These are phyloP conservation scores for Coccomyxa subellipsoidea DNA, from an alignment of 163 green algal species.

Conservation along the genomic window DNA sequence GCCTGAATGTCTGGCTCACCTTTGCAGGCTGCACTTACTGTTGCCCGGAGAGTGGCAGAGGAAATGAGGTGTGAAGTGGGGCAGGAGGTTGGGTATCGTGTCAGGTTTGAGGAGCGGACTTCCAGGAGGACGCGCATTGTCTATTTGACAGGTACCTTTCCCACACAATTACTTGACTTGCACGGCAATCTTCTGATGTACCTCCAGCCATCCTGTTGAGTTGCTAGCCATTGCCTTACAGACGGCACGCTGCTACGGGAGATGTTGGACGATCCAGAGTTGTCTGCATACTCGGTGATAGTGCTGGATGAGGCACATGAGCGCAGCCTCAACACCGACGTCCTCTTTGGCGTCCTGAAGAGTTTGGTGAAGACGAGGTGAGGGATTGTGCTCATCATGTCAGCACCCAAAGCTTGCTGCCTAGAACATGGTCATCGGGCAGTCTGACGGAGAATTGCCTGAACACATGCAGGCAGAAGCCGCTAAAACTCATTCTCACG, in stretches of 20 bases:
- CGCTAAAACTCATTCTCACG: conserved; percentile 88
- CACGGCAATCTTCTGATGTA: neutral
- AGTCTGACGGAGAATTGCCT: too few species aligned
- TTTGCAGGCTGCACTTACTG: conserved; percentile 73
- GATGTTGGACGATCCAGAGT: conserved; percentile 68
- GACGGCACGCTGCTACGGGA: conserved; percentile 84
- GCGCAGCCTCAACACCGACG: conserved; percentile 93
- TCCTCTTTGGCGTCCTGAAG: conserved; percentile 92
- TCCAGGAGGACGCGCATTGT: conserved; percentile 70
- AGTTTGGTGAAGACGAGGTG: conserved; percentile 45
- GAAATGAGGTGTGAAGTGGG: conserved; percentile 69
- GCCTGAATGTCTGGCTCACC: too few species aligned
- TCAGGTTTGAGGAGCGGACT: conserved; percentile 84
- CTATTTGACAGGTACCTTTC: conserved; percentile 75
- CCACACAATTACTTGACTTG: neutral
- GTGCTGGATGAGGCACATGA: conserved; percentile 97
- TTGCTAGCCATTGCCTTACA: conserved; percentile 32
- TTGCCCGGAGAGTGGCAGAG: conserved; percentile 75
- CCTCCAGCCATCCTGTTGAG: too few species aligned
- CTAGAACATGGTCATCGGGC: too few species aligned
- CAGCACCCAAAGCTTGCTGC: too few species aligned
- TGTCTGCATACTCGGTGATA: conserved; percentile 77
- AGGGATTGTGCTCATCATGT: too few species aligned
- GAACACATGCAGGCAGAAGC: conserved; percentile 25
- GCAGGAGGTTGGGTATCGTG: conserved; percentile 76